Evolutionary conservation across 176 grass and related monocot genomes (phyloP).

Genomic region (Typha latifolia): DNA sequence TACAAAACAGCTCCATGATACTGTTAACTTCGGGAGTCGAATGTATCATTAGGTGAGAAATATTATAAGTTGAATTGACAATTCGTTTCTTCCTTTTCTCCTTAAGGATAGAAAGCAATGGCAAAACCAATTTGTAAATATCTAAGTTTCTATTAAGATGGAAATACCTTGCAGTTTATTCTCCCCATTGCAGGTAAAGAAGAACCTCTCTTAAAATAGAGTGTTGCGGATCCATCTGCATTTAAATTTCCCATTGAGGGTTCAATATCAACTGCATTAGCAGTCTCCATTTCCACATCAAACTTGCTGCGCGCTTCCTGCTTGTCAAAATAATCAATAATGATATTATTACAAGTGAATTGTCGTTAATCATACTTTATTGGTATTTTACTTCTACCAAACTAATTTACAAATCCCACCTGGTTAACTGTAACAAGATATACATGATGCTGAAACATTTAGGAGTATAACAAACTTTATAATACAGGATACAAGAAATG

Average conservation of each 20-base stretch:
- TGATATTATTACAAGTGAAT: neutral
- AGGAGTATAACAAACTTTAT: neutral
- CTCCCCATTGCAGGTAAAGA: conserved; percentile 39
- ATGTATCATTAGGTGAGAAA: neutral
- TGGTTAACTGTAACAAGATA: neutral
- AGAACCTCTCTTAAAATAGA: conserved; percentile 57
- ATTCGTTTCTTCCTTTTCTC: too few relatives aligned
- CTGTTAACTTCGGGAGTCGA: neutral
- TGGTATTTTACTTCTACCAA: too few relatives aligned
- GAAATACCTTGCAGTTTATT: conserved; percentile 89
- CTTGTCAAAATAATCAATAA: conserved; percentile 3
- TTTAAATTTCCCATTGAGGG: conserved; percentile 52
- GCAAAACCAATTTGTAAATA: too few relatives aligned
- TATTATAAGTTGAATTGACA: neutral
- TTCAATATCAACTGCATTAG: conserved; percentile 65
- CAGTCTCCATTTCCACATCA: conserved; percentile 72
- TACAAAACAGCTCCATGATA: neutral
- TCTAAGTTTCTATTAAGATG: neutral
- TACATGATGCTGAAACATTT: neutral
- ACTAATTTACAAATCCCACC: neutral
- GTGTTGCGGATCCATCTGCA: conserved; percentile 43
- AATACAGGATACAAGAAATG: neutral
- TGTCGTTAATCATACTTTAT: too few relatives aligned
- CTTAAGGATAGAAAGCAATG: too few relatives aligned
- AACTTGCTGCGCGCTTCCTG: conserved; percentile 93